These are phyloP conservation scores for Phytophthora cactorum DNA, from an alignment of 352 stramenopile species.

Conservation along the genomic window DNA sequence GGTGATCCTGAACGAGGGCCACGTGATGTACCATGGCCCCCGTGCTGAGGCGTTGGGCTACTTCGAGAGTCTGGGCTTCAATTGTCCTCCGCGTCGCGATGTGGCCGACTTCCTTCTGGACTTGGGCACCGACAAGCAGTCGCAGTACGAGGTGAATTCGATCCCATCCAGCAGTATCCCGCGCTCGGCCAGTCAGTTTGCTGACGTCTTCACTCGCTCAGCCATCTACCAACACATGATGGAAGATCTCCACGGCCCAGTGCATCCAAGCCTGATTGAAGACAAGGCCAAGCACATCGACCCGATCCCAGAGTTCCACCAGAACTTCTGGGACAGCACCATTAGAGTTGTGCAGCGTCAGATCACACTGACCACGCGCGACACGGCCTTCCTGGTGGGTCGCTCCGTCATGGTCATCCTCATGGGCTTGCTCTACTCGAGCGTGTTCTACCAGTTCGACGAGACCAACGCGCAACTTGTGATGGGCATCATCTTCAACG, in stretches of 20 bases:
- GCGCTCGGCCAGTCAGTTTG: slow-evolving; percentile 33
- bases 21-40: slow-evolving; percentile 89
- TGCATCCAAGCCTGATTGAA: slow-evolving; percentile 10
- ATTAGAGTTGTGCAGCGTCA: slow-evolving; percentile 44
- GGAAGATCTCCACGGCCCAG: slow-evolving; percentile 13
- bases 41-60: slow-evolving; percentile 70
- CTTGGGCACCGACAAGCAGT: slow-evolving; percentile 49
- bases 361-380: slow-evolving; percentile 38
- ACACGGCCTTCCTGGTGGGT: slow-evolving; percentile 38
- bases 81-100: slow-evolving; percentile 66
- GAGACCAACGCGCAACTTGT: slow-evolving; percentile 41
- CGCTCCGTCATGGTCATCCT: slow-evolving; percentile 41
- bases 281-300: slow-evolving; percentile 80
- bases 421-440: slow-evolving; percentile 48
- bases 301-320: slow-evolving; percentile 42
- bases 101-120: slow-evolving; percentile 91
- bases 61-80: slow-evolving; percentile 78
- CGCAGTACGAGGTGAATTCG: slow-evolving; percentile 33
- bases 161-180: slow-evolving; percentile 9
- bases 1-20: slow-evolving; percentile 89
- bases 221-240: slow-evolving; percentile 21
- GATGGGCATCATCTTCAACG: slow-evolving; percentile 77
- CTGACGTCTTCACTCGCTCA: slow-evolving; percentile 23
- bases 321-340: slow-evolving; percentile 37
- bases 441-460: slow-evolving; percentile 49